A percentile compares a stretch with the other conserved stretches of the same genome.
Conservation (phyloP, 495 filamentous ascomycete species). For the Aspergillus saccharolyticus region DNA sequence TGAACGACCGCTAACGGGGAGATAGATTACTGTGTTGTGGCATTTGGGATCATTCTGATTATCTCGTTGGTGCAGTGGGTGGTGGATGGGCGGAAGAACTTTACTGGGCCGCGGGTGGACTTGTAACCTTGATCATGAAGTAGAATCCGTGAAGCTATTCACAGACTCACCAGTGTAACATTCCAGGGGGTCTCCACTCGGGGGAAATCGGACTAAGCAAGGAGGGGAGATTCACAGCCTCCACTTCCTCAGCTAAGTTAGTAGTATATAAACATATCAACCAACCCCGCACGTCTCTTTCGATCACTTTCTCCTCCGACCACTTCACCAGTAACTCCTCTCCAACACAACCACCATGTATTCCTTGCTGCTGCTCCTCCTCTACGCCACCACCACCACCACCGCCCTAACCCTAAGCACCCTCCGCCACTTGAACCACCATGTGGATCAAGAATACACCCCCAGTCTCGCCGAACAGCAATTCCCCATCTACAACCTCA, state of each 20-base stretch:
- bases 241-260: no score
- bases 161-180: neutral
- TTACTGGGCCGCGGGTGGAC: slow-evolving; percentile 55
- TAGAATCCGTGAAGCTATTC: neutral
- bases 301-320: neutral
- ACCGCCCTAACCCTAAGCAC: neutral
- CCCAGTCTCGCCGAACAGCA: neutral
- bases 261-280: neutral
- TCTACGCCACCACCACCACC: neutral
- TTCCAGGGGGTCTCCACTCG: neutral
- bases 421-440: neutral
- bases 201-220: neutral
- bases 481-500: slow-evolving; percentile 48
- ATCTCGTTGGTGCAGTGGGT: slow-evolving; percentile 65
- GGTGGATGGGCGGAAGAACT: slow-evolving; percentile 67
- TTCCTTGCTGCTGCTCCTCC: neutral
- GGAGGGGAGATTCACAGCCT: neutral
- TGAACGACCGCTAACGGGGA: slow-evolving; percentile 4
- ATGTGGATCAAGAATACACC: neutral
- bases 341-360: neutral
- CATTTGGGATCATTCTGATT: slow-evolving; percentile 62
- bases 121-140: slow-evolving; percentile 8
- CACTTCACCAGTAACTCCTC: neutral
- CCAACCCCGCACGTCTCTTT: neutral
- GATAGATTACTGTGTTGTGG: slow-evolving; percentile 65